Conservation (phyloP, 495 filamentous ascomycete genomes). For the Cetradonia linearis region DNA sequence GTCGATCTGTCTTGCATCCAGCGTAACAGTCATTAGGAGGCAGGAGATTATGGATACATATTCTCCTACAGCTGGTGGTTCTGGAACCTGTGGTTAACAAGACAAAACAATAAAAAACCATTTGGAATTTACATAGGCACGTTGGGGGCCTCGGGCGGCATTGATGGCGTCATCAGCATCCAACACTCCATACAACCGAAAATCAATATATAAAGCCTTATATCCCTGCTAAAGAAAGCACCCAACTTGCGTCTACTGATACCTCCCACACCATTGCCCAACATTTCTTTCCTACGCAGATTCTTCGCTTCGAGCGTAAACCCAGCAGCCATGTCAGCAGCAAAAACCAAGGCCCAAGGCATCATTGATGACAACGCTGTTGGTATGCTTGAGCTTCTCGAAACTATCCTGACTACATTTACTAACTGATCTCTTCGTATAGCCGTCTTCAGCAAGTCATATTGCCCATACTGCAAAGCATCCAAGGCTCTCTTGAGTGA, state of each 20-base stretch:
- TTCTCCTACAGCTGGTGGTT: not conserved
- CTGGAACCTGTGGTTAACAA: not conserved
- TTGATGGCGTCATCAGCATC: slow-evolving; percentile 6
- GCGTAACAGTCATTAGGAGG: not conserved
- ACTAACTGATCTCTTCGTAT: not conserved
- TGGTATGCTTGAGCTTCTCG: slow-evolving; percentile 44
- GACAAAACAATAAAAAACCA: not conserved
- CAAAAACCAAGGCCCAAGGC: slow-evolving; percentile 71
- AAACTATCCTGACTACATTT: not conserved
- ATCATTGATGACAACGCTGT: slow-evolving; percentile 91
- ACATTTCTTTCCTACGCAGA: slow-evolving; percentile 66
- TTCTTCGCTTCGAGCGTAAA: slow-evolving; percentile 58
- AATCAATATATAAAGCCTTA: not conserved
- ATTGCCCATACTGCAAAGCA: slow-evolving; percentile 88
- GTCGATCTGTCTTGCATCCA: too few species aligned
- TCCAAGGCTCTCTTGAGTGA: slow-evolving; percentile 63
- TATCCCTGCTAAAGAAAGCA: not conserved
- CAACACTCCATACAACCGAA: not conserved
- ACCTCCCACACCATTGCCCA: slow-evolving; percentile 31
- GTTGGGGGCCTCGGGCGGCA: not conserved
- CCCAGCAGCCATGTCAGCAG: slow-evolving; percentile 67
- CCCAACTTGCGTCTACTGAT: not conserved
- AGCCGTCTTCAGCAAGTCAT: slow-evolving; percentile 95
- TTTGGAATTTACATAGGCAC: too few species aligned
- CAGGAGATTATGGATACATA: slow-evolving; percentile 8